Percentiles rank a stretch among this genome's conserved stretches.
Evolutionary conservation across 768 basidiomycete species (phyloP).

Genomic region (Pleurotus pulmonarius): DNA sequence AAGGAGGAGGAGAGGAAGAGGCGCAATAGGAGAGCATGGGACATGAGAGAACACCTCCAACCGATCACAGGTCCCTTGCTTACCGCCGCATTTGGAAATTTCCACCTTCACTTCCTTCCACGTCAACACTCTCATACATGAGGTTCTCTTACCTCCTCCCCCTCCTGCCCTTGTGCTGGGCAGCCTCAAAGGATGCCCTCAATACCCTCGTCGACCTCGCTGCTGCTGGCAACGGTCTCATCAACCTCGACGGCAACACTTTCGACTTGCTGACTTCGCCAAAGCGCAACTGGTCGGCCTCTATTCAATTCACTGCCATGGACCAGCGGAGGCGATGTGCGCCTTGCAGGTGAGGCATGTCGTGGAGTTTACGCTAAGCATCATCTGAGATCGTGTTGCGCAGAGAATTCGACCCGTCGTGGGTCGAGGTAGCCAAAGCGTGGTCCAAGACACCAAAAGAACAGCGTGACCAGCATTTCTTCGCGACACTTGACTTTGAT

Average conservation of each 20-base stretch:
- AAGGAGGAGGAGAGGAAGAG: slow-evolving; percentile 90
- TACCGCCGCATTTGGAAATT: slow-evolving; percentile 6
- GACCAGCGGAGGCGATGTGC: slow-evolving; percentile 75
- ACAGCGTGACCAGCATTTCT: slow-evolving; percentile 84
- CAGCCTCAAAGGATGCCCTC: slow-evolving; percentile 22
- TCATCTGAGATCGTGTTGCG: slow-evolving; percentile 8
- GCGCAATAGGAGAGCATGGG: slow-evolving; percentile 85
- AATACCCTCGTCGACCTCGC: slow-evolving; percentile 71
- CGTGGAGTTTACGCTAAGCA: neutral
- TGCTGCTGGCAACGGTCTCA: slow-evolving; percentile 68
- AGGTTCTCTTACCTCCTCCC: slow-evolving; percentile 17
- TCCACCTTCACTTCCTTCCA: slow-evolving; percentile 14
- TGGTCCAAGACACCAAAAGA: slow-evolving; percentile 63
- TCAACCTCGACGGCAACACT: slow-evolving; percentile 69
- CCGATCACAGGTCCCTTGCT: neutral
- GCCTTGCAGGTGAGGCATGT: slow-evolving; percentile 79
- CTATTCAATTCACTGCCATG: slow-evolving; percentile 86
- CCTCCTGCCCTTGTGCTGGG: slow-evolving; percentile 27
- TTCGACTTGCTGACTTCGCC: slow-evolving; percentile 78
- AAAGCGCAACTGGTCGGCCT: slow-evolving; percentile 83
- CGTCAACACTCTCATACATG: slow-evolving; percentile 21
- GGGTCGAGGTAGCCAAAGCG: slow-evolving; percentile 77
- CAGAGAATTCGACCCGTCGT: slow-evolving; percentile 86
- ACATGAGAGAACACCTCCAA: slow-evolving; percentile 31
- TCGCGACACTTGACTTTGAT: slow-evolving; percentile 88